Conservation (phyloP, 2,329 filamentous ascomycete genomes). For the Neurospora sp. region DNA sequence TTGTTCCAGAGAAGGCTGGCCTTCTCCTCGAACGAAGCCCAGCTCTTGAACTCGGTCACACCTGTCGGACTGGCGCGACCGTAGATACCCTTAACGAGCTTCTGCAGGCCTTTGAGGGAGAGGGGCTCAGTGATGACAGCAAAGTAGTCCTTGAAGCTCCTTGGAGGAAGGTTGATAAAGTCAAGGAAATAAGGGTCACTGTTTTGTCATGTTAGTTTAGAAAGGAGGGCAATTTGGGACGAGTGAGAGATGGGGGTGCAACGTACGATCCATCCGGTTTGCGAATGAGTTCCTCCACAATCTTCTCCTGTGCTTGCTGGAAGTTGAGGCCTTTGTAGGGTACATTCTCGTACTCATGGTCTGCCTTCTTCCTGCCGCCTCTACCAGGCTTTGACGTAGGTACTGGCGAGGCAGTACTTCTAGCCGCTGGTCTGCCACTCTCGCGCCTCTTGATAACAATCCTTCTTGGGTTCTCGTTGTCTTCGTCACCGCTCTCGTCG, state of each 20-base stretch:
- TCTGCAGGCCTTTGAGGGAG: constrained; percentile 68
- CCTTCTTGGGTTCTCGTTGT: constrained; percentile 14
- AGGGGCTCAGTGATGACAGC: constrained; percentile 72
- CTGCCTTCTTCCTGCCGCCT: constrained; percentile 29
- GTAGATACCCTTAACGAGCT: constrained; percentile 63
- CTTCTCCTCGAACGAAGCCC: constrained; percentile 73
- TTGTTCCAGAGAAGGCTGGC: constrained; percentile 79
- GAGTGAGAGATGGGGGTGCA: not conserved
- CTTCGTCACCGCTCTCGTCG: constrained; percentile 19
- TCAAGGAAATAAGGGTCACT: constrained; percentile 62
- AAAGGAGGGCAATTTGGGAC: constrained; percentile 9
- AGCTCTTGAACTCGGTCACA: constrained; percentile 64
- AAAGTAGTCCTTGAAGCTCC: constrained; percentile 76
- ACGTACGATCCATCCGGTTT: constrained; percentile 55
- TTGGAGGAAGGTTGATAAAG: constrained; percentile 69
- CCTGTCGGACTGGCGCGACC: constrained; percentile 57
- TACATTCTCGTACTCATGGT: constrained; percentile 44
- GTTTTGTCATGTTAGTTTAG: constrained; percentile 30
- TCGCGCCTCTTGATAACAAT: constrained; percentile 18
- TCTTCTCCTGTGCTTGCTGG: constrained; percentile 78
- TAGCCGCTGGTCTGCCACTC: constrained; percentile 26
- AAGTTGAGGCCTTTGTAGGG: constrained; percentile 66
- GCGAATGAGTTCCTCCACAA: constrained; percentile 66
- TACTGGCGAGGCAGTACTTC: constrained; percentile 27
- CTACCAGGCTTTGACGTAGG: constrained; percentile 19